Base-by-base conservation (phyloP, 805 yeast genomes). In the Metschnikowia henanensis region DNA sequence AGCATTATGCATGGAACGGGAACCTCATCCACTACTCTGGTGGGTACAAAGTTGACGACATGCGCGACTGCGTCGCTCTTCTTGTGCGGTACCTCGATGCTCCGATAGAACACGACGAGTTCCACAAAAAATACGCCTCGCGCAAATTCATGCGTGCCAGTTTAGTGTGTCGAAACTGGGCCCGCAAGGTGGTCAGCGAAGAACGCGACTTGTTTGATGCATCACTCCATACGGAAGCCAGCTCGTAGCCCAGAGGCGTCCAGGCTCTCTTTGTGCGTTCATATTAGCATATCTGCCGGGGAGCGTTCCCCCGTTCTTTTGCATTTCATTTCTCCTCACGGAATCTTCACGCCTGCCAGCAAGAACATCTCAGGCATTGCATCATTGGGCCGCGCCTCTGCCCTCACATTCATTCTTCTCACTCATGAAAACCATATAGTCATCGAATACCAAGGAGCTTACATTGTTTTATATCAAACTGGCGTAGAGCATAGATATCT, bases 21-120 rank as follows among this genome's bases (percentile, higher is more conserved):
- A 91, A 90, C 65, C 72, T 92, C 52, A 81, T 88, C 37, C 96
- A 89, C 60, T 94, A 92, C 64, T 83, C 94, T 18, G 97, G 97
- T 26, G 97, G 95, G 9, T 87, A 87, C 64, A 77, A 82, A 18
- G 87, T 83, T 50, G 76, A 73, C 32, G 90, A 86, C 55, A 65
- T 94, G 64, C 74, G 75, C 51, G 87, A 87, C 30, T 83, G 89
- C 41, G 78, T 87, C 45, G 82, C 80, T 50, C 75, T 84, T 71
- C 79, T 92, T 50, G 75, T 87, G 63, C 87, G 84, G 60, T 92
- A 87, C 62, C 65, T 86, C 51, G 79, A 82, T 33, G 76, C 84
- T 35, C 96, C 96, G 9, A 87, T 90, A 40, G 83, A 81, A 46
- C 96, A 91, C 66, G 96, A 88, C 59, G 96, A 89, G 62, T 89